Evolutionary conservation across 2,329 filamentous ascomycete species (phyloP).

Genomic region (Pseudocercospora cruenta): DNA sequence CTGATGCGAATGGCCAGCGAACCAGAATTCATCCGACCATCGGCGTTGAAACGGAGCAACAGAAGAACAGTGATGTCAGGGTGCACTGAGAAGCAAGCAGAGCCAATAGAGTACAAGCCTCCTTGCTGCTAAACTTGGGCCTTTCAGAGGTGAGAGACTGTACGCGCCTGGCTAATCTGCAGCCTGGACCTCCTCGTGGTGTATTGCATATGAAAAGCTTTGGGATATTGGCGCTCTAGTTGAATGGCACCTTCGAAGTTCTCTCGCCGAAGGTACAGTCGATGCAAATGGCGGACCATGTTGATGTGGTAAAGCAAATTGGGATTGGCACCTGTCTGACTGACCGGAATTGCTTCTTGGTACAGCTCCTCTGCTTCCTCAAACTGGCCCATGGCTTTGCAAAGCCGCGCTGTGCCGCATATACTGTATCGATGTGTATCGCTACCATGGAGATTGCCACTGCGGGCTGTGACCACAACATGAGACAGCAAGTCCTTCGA

Average conservation of each 20-base stretch:
- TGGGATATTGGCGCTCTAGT: not conserved
- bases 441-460: not conserved
- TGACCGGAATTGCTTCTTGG: not conserved
- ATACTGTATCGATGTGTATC: not conserved
- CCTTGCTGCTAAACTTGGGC: too few relatives aligned
- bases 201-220: not conserved
- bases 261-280: not conserved
- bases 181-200: too few relatives aligned
- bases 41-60: constrained; percentile 5
- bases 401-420: not conserved
- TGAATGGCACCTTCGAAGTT: not conserved
- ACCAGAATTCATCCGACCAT: constrained; percentile 1
- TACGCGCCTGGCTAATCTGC: too few relatives aligned
- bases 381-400: not conserved
- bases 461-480: not conserved
- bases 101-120: too few relatives aligned
- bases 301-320: not conserved
- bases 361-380: not conserved
- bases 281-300: not conserved
- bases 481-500: not conserved
- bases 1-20: not conserved
- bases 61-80: constrained; percentile 4
- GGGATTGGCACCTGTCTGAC: not conserved
- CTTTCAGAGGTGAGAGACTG: too few relatives aligned
- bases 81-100: too few relatives aligned